Conservation (phyloP, 352 stramenopile genomes). For the Phytophthora boehmeriae region DNA sequence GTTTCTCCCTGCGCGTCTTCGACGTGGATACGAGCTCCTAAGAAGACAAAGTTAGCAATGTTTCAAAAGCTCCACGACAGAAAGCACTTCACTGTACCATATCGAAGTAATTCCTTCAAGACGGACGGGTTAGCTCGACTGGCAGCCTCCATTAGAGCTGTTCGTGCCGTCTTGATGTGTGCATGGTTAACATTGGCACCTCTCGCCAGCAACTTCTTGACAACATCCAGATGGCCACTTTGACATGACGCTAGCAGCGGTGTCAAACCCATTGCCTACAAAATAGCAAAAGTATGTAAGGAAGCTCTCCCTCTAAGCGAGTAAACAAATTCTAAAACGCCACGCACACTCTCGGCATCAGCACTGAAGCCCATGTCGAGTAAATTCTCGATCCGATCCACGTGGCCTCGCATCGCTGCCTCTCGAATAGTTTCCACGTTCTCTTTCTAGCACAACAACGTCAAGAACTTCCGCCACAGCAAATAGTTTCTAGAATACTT, state of each 20-base stretch:
- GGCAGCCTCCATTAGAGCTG: constrained; percentile 69
- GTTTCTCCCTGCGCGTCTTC: constrained; percentile 53
- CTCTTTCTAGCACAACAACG: constrained; percentile 43
- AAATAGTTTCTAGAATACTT: too few species aligned
- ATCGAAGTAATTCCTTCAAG: constrained; percentile 62
- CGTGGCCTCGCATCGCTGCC: constrained; percentile 62
- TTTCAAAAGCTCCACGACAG: background rate
- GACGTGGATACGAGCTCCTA: constrained; percentile 51
- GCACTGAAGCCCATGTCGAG: constrained; percentile 57
- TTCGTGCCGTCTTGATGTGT: constrained; percentile 60
- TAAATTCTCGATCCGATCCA: constrained; percentile 51
- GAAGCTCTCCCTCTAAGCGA: background rate
- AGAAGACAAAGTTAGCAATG: background rate
- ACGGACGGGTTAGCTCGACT: constrained; percentile 40
- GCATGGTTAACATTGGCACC: constrained; percentile 57
- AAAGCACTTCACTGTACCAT: constrained; percentile 39
- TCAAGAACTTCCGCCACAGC: background rate
- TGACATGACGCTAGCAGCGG: constrained; percentile 63
- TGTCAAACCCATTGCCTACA: constrained; percentile 71
- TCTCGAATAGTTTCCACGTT: constrained; percentile 74
- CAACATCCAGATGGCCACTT: constrained; percentile 49
- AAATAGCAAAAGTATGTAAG: background rate
- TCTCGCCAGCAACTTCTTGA: constrained; percentile 48
- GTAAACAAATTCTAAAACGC: background rate
- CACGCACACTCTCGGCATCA: constrained; percentile 60